These are phyloP conservation scores for Eutrema japonicum DNA, from an alignment of 345 rosid species.

Conservation along the genomic window DNA sequence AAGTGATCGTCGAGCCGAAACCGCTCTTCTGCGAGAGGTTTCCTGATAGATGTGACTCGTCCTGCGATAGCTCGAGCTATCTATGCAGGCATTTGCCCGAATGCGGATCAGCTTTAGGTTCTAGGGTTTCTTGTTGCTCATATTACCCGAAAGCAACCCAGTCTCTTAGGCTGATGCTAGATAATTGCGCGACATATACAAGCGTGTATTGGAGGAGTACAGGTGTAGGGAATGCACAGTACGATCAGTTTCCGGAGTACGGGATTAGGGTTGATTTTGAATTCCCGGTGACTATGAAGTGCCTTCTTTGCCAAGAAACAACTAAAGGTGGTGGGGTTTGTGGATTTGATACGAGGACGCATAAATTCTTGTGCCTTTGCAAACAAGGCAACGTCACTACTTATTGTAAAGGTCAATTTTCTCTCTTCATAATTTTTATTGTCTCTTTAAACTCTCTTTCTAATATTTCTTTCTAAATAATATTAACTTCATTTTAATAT, in stretches of 20 bases:
- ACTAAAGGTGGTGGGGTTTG: slow-evolving; percentile 76
- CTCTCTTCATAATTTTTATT: not conserved
- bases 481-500: not conserved
- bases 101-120: slow-evolving; percentile 55
- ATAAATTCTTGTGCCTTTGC: slow-evolving; percentile 70
- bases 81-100: slow-evolving; percentile 86
- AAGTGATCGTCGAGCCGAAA: slow-evolving; percentile 77
- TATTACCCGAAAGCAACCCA: slow-evolving; percentile 84
- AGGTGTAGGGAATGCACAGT: slow-evolving; percentile 48
- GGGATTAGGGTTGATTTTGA: slow-evolving; percentile 84
- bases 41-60: slow-evolving; percentile 87
- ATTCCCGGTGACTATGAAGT: slow-evolving; percentile 71
- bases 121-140: slow-evolving; percentile 74
- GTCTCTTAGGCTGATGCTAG: slow-evolving; percentile 81
- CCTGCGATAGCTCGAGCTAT: slow-evolving; percentile 86
- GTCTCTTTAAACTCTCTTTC: not conserved
- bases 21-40: slow-evolving; percentile 84
- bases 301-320: slow-evolving; percentile 85
- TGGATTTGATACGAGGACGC: slow-evolving; percentile 66
- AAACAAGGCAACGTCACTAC: slow-evolving; percentile 64
- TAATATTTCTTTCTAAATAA: not conserved
- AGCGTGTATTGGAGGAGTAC: slow-evolving; percentile 84
- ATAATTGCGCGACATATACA: slow-evolving; percentile 78
- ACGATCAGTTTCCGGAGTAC: slow-evolving; percentile 80
- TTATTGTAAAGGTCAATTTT: slow-evolving; percentile 62